Evolutionary conservation across 768 basidiomycete genomes (phyloP), one percentile per base, ranked within the genome.

Genomic region (Amanita fuliginea): DNA sequence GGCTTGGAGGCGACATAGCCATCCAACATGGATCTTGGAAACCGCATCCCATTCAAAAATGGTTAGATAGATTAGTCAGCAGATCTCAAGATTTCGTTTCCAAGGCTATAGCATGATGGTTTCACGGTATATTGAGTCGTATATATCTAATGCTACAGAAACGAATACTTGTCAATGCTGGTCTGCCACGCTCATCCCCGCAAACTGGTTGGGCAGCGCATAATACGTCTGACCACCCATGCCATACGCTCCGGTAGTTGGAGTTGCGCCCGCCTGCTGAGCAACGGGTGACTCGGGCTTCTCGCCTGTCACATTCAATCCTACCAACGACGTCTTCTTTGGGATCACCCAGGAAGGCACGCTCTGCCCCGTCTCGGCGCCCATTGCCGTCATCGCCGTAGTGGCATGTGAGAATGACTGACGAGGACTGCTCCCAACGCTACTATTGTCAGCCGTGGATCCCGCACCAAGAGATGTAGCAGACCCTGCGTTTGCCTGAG

Each of bases 341-440:
- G 71, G 73, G 24, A 75, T 53, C 1, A 74, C 67, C 73, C 73
- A 75, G 34, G 71, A 63, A 7, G 73, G 73, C n/a, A 60, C 4
- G 19, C 42, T n/a, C 44, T 19, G 59, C 43, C 18, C 55, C 49
- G 0, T 48, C 47, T 21, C 53, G 50, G 34, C 24, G 2, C 33
- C 35, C 14, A 19, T 39, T 3, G 6, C 39, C 24, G 14, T n/a
- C n/a, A n/a, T 30, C 11, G 22, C 6, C 10, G n/a, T 18, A 7
- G 22, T 13, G 32, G 32, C 4, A 34, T 40, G 40, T n/a, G 13
- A 37, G 37, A 22, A 28, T 3, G 47, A 30, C 13, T 42, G 42
- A 10, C 21, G 40, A 42, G 49, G 47, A 16, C 47, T 49, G 26
- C 26, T 37, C 6, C 35, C 10, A 28, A 26, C 11, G 24, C 39